A percentile compares a stretch with the other conserved stretches of the same genome.
Evolutionary conservation across 352 stramenopile species (phyloP).

Genomic region (Globisporangium acanthophoron): DNA sequence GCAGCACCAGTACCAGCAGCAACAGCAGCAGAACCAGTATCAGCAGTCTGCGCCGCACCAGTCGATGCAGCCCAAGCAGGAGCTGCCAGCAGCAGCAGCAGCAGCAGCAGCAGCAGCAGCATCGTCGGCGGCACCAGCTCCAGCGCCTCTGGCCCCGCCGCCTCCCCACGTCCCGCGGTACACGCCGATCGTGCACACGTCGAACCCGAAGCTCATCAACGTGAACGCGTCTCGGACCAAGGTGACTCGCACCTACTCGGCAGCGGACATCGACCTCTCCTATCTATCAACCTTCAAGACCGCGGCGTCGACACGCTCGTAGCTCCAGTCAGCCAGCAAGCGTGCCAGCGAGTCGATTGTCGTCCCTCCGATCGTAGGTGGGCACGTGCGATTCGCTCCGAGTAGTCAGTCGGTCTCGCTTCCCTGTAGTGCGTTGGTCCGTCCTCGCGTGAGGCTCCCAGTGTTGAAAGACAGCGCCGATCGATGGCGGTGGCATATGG

Average conservation of each 20-base stretch:
- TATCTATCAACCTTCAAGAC: slow-evolving; percentile 16
- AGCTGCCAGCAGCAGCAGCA: too few relatives aligned
- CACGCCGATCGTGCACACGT: background rate
- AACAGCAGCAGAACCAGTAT: background rate
- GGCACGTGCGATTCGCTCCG: background rate
- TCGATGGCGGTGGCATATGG: too few relatives aligned
- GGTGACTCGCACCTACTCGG: background rate
- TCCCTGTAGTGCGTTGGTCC: background rate
- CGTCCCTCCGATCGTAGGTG: background rate
- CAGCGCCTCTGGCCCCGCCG: background rate
- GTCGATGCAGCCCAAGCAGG: background rate
- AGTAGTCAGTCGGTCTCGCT: background rate
- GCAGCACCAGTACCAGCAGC: background rate
- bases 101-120: background rate
- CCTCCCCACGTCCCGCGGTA: background rate
- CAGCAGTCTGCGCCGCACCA: background rate
- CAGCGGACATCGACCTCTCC: slow-evolving; percentile 9
- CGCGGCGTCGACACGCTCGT: background rate
- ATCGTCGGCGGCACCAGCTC: background rate
- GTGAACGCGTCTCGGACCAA: slow-evolving; percentile 7
- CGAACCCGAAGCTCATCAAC: slow-evolving; percentile 11
- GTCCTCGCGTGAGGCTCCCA: background rate
- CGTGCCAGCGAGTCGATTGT: background rate
- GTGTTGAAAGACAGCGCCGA: background rate
- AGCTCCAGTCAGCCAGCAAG: background rate